Evolutionary conservation across 805 yeast genomes (phyloP).

Genomic region (Candida silvicultrix): DNA sequence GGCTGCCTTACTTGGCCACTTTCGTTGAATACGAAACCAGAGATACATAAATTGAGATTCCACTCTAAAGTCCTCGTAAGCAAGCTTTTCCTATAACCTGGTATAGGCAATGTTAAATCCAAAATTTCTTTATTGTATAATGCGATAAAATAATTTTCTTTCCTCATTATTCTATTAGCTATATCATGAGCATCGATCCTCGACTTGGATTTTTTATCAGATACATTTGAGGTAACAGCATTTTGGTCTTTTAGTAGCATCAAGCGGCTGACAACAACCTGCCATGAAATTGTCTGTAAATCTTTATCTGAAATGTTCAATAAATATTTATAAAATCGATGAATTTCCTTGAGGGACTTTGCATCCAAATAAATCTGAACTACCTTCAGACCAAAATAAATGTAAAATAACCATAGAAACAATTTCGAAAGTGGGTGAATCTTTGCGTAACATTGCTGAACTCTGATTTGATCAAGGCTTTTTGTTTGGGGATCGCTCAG

Average conservation of each 20-base stretch:
- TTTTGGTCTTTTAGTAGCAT: slow-evolving; percentile 75
- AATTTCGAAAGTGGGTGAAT: slow-evolving; percentile 49
- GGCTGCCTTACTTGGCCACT: slow-evolving; percentile 74
- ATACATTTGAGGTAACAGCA: slow-evolving; percentile 43
- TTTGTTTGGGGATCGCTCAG: slow-evolving; percentile 26
- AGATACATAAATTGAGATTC: slow-evolving; percentile 84
- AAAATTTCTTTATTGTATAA: slow-evolving; percentile 73
- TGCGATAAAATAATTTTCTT: slow-evolving; percentile 90
- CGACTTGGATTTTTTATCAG: slow-evolving; percentile 62
- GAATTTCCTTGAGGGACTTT: slow-evolving; percentile 64
- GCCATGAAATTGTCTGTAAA: slow-evolving; percentile 92
- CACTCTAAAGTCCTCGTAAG: slow-evolving; percentile 89
- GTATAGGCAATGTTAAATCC: slow-evolving; percentile 55
- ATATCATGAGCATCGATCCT: slow-evolving; percentile 88
- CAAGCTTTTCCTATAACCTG: slow-evolving; percentile 33
- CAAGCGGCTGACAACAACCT: slow-evolving; percentile 68
- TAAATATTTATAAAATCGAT: slow-evolving; percentile 67
- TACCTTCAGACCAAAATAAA: slow-evolving; percentile 45
- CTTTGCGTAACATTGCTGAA: slow-evolving; percentile 33
- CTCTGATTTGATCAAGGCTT: slow-evolving; percentile 25
- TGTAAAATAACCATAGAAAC: slow-evolving; percentile 54
- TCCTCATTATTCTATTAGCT: slow-evolving; percentile 93
- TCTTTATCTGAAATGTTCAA: slow-evolving; percentile 74
- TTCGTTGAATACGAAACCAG: slow-evolving; percentile 78
- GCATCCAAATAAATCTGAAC: slow-evolving; percentile 56